Evolutionary conservation across 78 protist species (phyloP), one percentile per base, ranked within the genome.

Genomic region (Planoprotostelium fungivorum): DNA sequence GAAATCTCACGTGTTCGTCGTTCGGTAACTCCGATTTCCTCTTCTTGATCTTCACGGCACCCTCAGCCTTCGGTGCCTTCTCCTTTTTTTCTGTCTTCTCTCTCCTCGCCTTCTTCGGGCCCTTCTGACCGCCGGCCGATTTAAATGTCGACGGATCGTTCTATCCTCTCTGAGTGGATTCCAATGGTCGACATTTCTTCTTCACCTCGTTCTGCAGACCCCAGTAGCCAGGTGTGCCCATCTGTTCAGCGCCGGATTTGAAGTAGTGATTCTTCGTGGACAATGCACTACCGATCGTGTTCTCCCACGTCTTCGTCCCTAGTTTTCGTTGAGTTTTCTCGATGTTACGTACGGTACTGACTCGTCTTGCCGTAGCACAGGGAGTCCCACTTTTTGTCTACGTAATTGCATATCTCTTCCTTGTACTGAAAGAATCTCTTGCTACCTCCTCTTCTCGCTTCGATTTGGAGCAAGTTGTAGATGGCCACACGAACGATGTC

Each of bases 241-340:
- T 51, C 16, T 5, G 31, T 51, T 51, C 73, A 25, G 73, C 16
- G 73, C 73, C 73, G 5, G 73, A 51, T 16, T 51, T 51, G 73
- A 51, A 51, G 16, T 51, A 51, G 16, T 51, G 73, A 25, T 25
- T 5, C 73, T 51, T 51, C 16, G 73, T 51, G 73, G 73, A 51
- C 73, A 51, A 51, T 16, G 73, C 73, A 51, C 73, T 51, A 5
- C 73, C 73, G 16, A 51, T 51, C 31, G 73, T 51, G 16, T 51
- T 51, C 73, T 51, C 73, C 73, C 73, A 51, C 73, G 73, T 51
- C 73, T 51, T 51, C 73, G 73, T 51, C 73, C 73, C 73, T 51
- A 51, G 31, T 51, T 51, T 51, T 51, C 73, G 5, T 51, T 25
- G 73, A 51, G 16, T 51, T 51, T 51, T 51, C 73, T 16, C 16